Percentiles rank a stretch among this genome's conserved stretches.
Evolutionary conservation across 1,284 basidiomycete genomes (phyloP).

Genomic region (Fomitopsis schrenkii): DNA sequence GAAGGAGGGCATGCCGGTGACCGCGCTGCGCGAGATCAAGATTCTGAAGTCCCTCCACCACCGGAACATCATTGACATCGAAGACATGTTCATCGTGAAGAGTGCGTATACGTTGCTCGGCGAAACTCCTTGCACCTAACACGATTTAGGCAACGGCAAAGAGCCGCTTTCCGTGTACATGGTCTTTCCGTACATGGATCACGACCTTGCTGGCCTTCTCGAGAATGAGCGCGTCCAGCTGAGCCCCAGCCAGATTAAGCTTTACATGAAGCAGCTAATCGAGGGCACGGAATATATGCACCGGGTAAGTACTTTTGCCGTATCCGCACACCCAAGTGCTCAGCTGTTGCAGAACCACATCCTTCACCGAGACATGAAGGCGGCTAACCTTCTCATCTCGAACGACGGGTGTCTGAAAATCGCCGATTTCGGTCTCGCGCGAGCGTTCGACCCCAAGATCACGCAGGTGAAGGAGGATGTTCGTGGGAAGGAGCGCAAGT

Average conservation of each 20-base stretch:
- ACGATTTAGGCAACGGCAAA: slow-evolving; percentile 49
- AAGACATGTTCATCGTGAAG: slow-evolving; percentile 88
- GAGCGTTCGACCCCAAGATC: slow-evolving; percentile 60
- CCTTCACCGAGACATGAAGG: slow-evolving; percentile 98
- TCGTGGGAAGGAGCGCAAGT: slow-evolving; percentile 60
- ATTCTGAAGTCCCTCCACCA: slow-evolving; percentile 90
- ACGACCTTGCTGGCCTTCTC: slow-evolving; percentile 92
- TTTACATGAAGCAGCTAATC: slow-evolving; percentile 94
- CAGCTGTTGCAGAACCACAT: slow-evolving; percentile 73
- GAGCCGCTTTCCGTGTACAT: slow-evolving; percentile 88
- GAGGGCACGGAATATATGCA: slow-evolving; percentile 97
- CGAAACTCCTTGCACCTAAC: slow-evolving; percentile 1
- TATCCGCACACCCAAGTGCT: slow-evolving; percentile 9
- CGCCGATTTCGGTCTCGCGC: slow-evolving; percentile 95
- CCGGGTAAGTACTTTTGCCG: slow-evolving; percentile 46
- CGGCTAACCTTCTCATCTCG: slow-evolving; percentile 93
- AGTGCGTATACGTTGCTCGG: slow-evolving; percentile 37
- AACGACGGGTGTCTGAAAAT: slow-evolving; percentile 84
- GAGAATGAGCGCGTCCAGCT: slow-evolving; percentile 87
- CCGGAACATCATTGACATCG: slow-evolving; percentile 80
- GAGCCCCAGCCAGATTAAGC: slow-evolving; percentile 83
- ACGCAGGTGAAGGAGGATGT: slow-evolving; percentile 38
- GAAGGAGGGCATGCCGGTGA: slow-evolving; percentile 95
- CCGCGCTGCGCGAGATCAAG: slow-evolving; percentile 97
- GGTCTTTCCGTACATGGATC: slow-evolving; percentile 99